Evolutionary conservation across 208 protist genomes (phyloP), one percentile per base, ranked within the genome.

Genomic region (Lotmaria passim): DNA sequence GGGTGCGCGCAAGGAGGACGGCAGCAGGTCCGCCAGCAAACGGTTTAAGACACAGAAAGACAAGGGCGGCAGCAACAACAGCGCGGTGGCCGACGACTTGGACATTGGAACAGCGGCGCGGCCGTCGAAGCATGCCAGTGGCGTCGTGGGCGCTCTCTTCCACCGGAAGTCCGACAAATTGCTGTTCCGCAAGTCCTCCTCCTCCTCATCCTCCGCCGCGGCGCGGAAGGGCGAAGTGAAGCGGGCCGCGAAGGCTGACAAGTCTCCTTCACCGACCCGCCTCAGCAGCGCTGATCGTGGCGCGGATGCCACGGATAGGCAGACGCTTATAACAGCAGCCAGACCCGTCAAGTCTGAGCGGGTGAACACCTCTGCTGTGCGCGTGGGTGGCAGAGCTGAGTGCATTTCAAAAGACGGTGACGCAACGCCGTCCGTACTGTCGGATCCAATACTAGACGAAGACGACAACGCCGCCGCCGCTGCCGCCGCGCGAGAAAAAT

Each of bases 121-220:
- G 11, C 55, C 23, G 38, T 38, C 55, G 30, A 44, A 44, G 38
- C 55, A 47, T 23, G 1, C 55, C 6, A 24, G 15, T 6, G 41
- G 43, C 1, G 11, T 51, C 2, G 34, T 63, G 39, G 43, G 23
- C 6, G 41, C 26, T 14, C 15, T 63, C 3, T 41, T 63, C 24
- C 48, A 63, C 28, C 43, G 26, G 3, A 38, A 28, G 19, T 51
- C 38, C 8, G 7, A 31, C 39, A 41, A 11, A 11, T 55, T 46
- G 23, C 7, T 65, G 1, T 53, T 51, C 7, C 68, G 58, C 21
- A 58, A 53, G 41, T 55, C 41, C 15, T 5, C 41, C 2, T 59
- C 50, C 10, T 10, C 48, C 24, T 24, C 56, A 3, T 34, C 66
- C 21, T n/a, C 47, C 1, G 39, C 59, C 24, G 28, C 39, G 47